Base-by-base conservation (phyloP, 2,329 filamentous ascomycete species). In the Aspergillus oerlinghausenensis region DNA sequence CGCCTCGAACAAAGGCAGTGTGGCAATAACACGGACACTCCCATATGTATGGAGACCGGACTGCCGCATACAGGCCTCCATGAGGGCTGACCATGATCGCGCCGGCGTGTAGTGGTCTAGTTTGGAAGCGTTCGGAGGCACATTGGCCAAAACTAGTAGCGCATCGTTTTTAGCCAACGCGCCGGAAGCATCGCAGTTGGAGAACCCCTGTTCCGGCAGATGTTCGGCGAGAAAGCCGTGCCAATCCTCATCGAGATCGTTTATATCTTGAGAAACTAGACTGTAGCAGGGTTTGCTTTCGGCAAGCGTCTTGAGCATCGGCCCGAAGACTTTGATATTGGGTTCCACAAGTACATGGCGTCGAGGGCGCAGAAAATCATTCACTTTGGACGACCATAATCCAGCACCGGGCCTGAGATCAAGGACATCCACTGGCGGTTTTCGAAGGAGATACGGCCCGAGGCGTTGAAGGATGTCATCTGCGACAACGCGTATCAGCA, bases 341-440 rank as follows among this genome's bases (percentile, higher is more conserved):
- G 87, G 85, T 67, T 97, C 92, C 73, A 97, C 80, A 45, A 99
- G 79, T 48, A 97, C 77, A 76, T 99, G 94, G 4, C 84, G 86
- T 56, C 91, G 86, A 4, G 93, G 93, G 65, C 90, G 77, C 7
- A 99, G 79, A 49, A 82, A 76, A 0, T 90, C 80, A 69, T 96
- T 86, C 0, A 97, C 78, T 65, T 88, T 89, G 28, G 79, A 78
- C 35, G 92, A 96, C 84, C 88, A 94, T 2, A 96, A 54, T 8
- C 92, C 90, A 1, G 77, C 77, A 14, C 92, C 92, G 0, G 93
- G 93, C 70, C 92, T 90, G 55, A 96, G 78, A 69, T 97, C 93
- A 65, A 99, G 78, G 48, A 97, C 82, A 66, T 96, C 92, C 74
- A 92, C 92, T 54, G 90, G 89, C 51, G 80, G 77, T 71, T 94